These are phyloP conservation scores for Chaetomium tenue DNA, from an alignment of 495 filamentous ascomycete genomes.

Conservation along the genomic window DNA sequence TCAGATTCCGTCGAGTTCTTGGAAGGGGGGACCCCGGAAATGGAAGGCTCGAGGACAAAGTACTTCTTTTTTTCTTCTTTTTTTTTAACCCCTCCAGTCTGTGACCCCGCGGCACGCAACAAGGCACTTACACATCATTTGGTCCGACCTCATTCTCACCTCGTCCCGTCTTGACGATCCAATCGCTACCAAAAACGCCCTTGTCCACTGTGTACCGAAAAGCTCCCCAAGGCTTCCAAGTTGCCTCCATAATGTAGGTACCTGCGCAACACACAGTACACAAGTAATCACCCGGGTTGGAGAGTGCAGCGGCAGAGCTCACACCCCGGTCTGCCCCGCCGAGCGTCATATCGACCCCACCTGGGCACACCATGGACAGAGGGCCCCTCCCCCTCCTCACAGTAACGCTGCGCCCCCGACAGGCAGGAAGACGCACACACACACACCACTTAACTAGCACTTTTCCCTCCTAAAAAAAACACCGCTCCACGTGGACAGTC, in stretches of 20 bases:
- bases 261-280: not conserved
- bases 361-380: constrained; percentile 16
- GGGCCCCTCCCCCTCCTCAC: not conserved
- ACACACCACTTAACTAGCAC: constrained; percentile 13
- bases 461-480: constrained; percentile 11
- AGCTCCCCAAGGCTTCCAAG: not conserved
- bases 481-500: constrained; percentile 18
- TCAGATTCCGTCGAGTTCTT: constrained; percentile 1
- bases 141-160: not conserved
- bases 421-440: constrained; percentile 15
- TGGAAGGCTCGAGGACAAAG: not conserved
- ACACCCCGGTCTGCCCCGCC: constrained; percentile 9
- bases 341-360: constrained; percentile 18
- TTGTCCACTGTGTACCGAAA: not conserved
- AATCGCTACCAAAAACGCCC: not conserved
- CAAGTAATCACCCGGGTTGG: not conserved
- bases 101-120: constrained; percentile 7
- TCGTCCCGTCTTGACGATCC: not conserved
- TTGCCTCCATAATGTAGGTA: not conserved
- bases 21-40: constrained; percentile 2
- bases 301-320: constrained; percentile 11
- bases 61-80: not conserved
- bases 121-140: no score
- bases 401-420: constrained; percentile 23
- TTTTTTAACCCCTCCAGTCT: not conserved